Percentiles rank a stretch among this genome's conserved stretches.
These are phyloP conservation scores for Epichloe sylvatica DNA, from an alignment of 2,329 filamentous ascomycete genomes.

Conservation along the genomic window DNA sequence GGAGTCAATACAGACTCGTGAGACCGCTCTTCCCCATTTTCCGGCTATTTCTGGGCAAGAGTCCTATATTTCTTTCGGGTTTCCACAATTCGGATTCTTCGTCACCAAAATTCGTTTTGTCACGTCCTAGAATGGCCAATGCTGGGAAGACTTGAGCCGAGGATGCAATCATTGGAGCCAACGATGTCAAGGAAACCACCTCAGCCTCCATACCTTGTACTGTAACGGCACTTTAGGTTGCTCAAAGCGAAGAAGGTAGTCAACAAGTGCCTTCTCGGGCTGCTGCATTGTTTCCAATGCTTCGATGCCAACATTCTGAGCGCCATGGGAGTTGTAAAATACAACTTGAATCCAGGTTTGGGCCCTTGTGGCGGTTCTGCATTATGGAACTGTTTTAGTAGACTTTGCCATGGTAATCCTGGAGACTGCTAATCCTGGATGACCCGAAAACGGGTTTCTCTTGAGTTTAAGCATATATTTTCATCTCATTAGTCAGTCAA, in stretches of 20 bases:
- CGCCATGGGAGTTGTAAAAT: not conserved
- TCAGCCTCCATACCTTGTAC: not conserved
- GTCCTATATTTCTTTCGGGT: not conserved
- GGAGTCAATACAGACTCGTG: too few relatives aligned
- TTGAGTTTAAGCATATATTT: too few relatives aligned
- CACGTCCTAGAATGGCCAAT: not conserved
- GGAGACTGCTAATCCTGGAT: not conserved
- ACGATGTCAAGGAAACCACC: not conserved
- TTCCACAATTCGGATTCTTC: not conserved
- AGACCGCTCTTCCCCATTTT: too few relatives aligned
- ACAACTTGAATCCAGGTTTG: not conserved
- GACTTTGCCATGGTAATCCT: not conserved
- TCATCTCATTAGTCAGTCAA: too few relatives aligned
- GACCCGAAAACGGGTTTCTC: too few relatives aligned
- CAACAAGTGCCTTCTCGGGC: not conserved
- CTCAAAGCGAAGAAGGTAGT: not conserved
- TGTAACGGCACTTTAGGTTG: not conserved
- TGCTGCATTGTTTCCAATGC: not conserved
- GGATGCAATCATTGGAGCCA: not conserved
- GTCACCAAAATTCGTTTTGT: not conserved
- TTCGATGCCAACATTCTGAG: not conserved
- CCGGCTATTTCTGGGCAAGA: not conserved
- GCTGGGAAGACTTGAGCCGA: not conserved
- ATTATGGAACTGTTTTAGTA: not conserved
- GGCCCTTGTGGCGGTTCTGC: not conserved